phyloP scores from a whole-genome alignment of 1,139 yeast genomes.

The Lodderomyces orthopsilosis region DNA sequence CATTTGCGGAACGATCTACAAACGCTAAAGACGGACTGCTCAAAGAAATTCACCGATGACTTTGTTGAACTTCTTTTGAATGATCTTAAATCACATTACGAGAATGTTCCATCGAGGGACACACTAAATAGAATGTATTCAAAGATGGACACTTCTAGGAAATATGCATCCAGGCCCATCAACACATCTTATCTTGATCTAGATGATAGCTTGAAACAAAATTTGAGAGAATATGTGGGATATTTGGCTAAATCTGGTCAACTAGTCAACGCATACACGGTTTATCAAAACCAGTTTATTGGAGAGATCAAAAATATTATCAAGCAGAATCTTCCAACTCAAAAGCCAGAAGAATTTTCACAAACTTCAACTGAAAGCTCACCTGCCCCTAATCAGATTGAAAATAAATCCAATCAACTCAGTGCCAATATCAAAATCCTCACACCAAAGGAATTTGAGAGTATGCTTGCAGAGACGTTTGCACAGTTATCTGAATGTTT shows the following conservation, averaged over 20 bases:
- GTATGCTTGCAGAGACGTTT: conserved; percentile 62
- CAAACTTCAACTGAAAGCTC: conserved; percentile 31
- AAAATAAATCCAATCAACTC: conserved; percentile 16
- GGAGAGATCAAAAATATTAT: conserved; percentile 73
- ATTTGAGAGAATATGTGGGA: conserved; percentile 44
- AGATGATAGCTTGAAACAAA: conserved; percentile 31
- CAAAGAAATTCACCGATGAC: conserved; percentile 60
- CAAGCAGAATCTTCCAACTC: conserved; percentile 56
- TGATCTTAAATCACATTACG: conserved; percentile 61
- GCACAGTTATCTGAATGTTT: conserved; percentile 68
- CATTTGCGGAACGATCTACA: conserved; percentile 52
- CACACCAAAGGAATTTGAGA: conserved; percentile 71
- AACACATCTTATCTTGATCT: conserved; percentile 34
- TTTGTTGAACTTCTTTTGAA: conserved; percentile 54
- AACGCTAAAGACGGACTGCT: conserved; percentile 56
- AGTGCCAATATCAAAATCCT: conserved; percentile 60
- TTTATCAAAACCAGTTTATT: conserved; percentile 66
- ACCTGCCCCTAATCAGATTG: conserved; percentile 20
- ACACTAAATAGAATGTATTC: conserved; percentile 51
- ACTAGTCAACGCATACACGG: conserved; percentile 59
- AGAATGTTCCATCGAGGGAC: conserved; percentile 44
- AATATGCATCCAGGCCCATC: conserved; percentile 16
- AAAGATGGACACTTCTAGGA: conserved; percentile 24
- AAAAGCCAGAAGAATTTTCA: conserved; percentile 21
- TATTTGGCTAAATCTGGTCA: conserved; percentile 65